Conservation (phyloP, 202 grass and related monocot genomes). For the Bolboschoenoplectus hybrid region DNA sequence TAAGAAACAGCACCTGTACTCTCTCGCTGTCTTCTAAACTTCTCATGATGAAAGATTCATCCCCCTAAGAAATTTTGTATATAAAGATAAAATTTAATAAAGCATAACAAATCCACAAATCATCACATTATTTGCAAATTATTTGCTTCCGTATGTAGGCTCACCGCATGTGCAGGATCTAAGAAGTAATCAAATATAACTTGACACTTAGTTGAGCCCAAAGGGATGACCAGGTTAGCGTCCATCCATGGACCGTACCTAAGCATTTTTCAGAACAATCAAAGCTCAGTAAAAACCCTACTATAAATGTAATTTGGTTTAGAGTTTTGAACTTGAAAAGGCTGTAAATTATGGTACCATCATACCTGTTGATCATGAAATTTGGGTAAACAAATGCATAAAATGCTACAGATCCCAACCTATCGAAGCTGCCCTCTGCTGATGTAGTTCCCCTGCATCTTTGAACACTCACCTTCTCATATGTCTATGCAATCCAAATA, state of each 20-base stretch:
- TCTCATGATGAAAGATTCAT: constrained; percentile 64
- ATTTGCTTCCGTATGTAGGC: constrained; percentile 1
- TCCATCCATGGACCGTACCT: constrained; percentile 99
- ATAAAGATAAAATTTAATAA: not conserved
- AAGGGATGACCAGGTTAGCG: constrained; percentile 84
- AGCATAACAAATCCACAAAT: not conserved
- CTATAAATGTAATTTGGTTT: not conserved
- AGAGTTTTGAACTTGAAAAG: constrained; percentile 14
- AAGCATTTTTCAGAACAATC: constrained; percentile 39
- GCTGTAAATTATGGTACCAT: constrained; percentile 23
- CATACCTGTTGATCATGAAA: constrained; percentile 96
- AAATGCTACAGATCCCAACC: constrained; percentile 74
- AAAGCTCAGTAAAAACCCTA: constrained; percentile 24
- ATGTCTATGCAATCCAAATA: constrained; percentile 52
- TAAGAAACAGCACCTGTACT: constrained; percentile 65
- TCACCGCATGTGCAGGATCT: constrained; percentile 66
- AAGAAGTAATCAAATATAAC: constrained; percentile 98
- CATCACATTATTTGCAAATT: constrained; percentile 3
- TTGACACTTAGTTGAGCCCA: constrained; percentile 74
- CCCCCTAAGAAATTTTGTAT: constrained; percentile 50
- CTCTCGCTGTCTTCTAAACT: constrained; percentile 85
- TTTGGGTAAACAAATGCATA: constrained; percentile 98
- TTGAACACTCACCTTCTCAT: constrained; percentile 92
- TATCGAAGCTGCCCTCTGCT: constrained; percentile 51
- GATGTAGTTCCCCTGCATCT: constrained; percentile 63